Conservation (phyloP, 495 filamentous ascomycete species). For the Penicillium taxi region DNA sequence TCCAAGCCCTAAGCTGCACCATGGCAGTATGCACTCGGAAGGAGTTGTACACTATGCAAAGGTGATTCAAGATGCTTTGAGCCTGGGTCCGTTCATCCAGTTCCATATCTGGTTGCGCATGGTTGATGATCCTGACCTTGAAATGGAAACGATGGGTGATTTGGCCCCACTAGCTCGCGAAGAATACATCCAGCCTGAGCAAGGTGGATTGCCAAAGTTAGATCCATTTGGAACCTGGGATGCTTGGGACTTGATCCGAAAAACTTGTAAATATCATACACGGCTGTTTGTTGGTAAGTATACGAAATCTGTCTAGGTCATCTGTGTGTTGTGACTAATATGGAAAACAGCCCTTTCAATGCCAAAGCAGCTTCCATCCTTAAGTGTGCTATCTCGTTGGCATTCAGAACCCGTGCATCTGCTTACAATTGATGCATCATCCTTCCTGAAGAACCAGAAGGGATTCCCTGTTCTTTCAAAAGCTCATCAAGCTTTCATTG, state of each 20-base stretch:
- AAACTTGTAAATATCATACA: conserved; percentile 75
- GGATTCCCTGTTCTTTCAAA: conserved; percentile 80
- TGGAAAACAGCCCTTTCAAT: conserved; percentile 59
- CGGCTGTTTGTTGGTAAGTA: conserved; percentile 81
- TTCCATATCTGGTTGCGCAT: conserved; percentile 76
- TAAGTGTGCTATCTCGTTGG: conserved; percentile 77
- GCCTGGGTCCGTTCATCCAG: conserved; percentile 64
- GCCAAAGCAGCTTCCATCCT: conserved; percentile 68
- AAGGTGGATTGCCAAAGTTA: conserved; percentile 27
- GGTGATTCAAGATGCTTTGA: conserved; percentile 72
- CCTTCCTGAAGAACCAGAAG: conserved; percentile 70
- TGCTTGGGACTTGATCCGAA: conserved; percentile 82
- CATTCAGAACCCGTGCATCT: conserved; percentile 85
- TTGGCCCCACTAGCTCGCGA: conserved; percentile 49
- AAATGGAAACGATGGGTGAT: conserved; percentile 48
- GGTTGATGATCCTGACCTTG: conserved; percentile 51
- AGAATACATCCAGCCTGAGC: conserved; percentile 40
- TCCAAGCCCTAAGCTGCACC: conserved; percentile 57
- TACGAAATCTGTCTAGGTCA: neutral
- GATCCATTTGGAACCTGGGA: conserved; percentile 81
- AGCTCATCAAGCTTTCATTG: conserved; percentile 69
- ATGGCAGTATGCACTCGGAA: conserved; percentile 36
- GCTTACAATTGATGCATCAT: conserved; percentile 55
- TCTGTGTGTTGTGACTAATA: neutral
- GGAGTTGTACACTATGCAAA: conserved; percentile 68